phyloP scores from a whole-genome alignment of 2,329 filamentous ascomycete genomes.

The Diaporthe ilicicola region DNA sequence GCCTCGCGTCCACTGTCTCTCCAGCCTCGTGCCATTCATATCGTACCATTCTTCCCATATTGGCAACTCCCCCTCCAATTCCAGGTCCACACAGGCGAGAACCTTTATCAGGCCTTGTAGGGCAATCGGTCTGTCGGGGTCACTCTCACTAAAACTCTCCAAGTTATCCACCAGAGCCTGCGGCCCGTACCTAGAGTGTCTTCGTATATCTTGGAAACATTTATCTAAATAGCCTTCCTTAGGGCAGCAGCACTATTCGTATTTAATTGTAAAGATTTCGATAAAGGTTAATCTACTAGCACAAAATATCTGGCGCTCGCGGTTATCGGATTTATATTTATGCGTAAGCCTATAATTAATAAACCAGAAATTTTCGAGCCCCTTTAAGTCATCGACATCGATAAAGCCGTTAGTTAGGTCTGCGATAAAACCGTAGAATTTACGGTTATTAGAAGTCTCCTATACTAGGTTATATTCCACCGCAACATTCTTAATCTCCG shows the following conservation, averaged over 20 bases:
- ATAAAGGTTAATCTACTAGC: slow-evolving; percentile 1
- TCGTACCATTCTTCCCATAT: background rate
- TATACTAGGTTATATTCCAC: background rate
- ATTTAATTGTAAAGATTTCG: background rate
- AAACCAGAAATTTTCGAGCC: background rate
- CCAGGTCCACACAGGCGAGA: background rate
- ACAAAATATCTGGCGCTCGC: background rate
- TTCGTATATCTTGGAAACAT: background rate
- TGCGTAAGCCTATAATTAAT: background rate
- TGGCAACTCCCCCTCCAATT: background rate
- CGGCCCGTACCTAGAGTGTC: background rate
- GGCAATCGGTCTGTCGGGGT: too few relatives aligned
- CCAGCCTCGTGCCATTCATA: too few relatives aligned
- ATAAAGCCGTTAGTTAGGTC: background rate
- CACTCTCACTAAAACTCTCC: too few relatives aligned
- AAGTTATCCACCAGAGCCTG: background rate
- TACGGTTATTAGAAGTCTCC: background rate
- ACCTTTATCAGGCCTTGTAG: too few relatives aligned
- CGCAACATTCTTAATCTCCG: background rate
- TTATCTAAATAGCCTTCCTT: background rate
- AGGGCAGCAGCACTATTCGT: background rate
- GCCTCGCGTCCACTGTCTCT: too few relatives aligned
- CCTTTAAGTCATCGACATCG: background rate
- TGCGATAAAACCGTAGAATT: background rate
- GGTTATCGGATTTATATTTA: background rate